These are phyloP conservation scores for Mitragyna speciosa DNA, from an alignment of 257 asterid species.

Conservation along the genomic window DNA sequence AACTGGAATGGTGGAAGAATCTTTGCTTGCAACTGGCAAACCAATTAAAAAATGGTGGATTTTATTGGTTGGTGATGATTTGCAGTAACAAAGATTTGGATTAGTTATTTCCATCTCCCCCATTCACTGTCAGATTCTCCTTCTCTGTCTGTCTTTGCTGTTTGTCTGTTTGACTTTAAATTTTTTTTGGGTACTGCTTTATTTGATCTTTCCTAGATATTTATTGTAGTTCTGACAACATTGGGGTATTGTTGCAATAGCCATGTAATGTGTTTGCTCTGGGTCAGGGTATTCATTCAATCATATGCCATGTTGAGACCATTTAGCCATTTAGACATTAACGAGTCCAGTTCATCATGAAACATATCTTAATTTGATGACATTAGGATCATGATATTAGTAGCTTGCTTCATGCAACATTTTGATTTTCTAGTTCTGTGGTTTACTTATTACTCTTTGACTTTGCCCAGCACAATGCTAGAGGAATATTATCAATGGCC, in stretches of 20 bases:
- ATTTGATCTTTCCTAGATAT: not conserved
- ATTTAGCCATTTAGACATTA: not conserved
- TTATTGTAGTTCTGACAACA: not conserved
- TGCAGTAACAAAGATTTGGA: no score
- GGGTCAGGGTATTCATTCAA: not conserved
- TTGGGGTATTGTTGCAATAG: not conserved
- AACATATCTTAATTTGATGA: not conserved
- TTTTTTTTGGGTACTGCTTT: not conserved
- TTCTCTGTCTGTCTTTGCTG: not conserved
- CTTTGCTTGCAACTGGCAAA: not conserved
- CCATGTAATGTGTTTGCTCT: not conserved
- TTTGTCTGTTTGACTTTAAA: not conserved
- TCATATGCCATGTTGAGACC: not conserved
- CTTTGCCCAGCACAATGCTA: conserved; percentile 79
- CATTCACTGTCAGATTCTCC: not conserved
- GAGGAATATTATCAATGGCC: conserved; percentile 95
- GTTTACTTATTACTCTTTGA: not conserved
- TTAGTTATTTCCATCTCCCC: no score
- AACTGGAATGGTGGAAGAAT: not conserved
- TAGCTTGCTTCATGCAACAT: not conserved
- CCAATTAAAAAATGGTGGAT: not conserved
- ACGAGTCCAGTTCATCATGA: not conserved
- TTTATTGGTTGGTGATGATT: no score
- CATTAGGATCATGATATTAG: not conserved
- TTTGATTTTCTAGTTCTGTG: not conserved